phyloP scores from a whole-genome alignment of 2,329 filamentous ascomycete species.

The Hirsutella minnesotensis region DNA sequence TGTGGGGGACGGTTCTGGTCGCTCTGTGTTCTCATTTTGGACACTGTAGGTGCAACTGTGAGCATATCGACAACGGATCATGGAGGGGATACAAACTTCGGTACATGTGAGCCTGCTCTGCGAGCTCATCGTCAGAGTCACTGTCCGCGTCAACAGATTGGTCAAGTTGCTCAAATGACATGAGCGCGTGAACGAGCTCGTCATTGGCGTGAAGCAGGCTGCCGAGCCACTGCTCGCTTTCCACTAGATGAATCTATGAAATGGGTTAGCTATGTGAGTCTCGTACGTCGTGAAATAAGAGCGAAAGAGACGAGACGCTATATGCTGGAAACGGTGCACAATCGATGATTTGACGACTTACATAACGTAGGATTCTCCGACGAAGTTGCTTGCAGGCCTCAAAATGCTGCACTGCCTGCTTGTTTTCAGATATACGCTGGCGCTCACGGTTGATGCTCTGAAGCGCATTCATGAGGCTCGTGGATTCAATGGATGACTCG shows the following conservation, averaged over 20 bases:
- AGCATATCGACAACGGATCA: conserved; percentile 24
- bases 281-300: no score
- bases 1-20: not conserved
- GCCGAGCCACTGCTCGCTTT: conserved; percentile 84
- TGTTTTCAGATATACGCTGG: conserved; percentile 78
- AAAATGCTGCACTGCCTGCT: conserved; percentile 62
- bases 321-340: no score
- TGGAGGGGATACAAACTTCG: conserved; percentile 32
- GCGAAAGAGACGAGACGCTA: no score
- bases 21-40: not conserved
- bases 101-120: conserved; percentile 55
- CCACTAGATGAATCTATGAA: conserved; percentile 68
- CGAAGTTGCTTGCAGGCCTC: conserved; percentile 79
- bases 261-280: not conserved
- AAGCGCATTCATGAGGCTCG: conserved; percentile 75
- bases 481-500: conserved; percentile 80
- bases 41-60: no score
- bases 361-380: conserved; percentile 74
- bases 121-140: conserved; percentile 56
- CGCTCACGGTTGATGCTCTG: conserved; percentile 84
- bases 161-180: conserved; percentile 90
- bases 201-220: conserved; percentile 89
- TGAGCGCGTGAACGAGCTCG: conserved; percentile 83
- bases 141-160: conserved; percentile 68
- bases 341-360: conserved; percentile 15